Conservation (phyloP, 1,284 basidiomycete genomes). For the Puccinia hordei region DNA sequence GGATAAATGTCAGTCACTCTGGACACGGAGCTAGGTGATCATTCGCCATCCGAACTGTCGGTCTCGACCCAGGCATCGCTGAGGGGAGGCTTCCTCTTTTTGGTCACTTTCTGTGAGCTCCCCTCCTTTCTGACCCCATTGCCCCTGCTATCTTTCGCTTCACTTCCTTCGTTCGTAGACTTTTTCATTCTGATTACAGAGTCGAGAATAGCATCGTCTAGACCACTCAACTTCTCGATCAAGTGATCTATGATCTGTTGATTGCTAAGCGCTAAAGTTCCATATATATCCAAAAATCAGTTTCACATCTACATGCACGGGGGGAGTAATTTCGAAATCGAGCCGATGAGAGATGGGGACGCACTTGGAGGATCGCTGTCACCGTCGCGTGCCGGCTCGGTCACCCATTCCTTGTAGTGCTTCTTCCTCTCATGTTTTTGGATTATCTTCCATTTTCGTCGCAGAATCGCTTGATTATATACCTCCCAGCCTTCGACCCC, state of each 20-base stretch:
- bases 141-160: too few relatives aligned
- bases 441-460: conserved; percentile 75
- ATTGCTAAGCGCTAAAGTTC: not conserved
- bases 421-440: conserved; percentile 61
- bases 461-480: conserved; percentile 75
- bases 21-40: too few relatives aligned
- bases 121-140: too few relatives aligned
- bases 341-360: not conserved
- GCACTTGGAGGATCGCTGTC: not conserved
- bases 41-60: too few relatives aligned
- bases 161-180: too few relatives aligned
- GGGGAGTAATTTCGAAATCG: too few relatives aligned
- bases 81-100: too few relatives aligned
- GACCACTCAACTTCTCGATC: conserved; percentile 1
- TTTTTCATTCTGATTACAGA: too few relatives aligned
- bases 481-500: conserved; percentile 73
- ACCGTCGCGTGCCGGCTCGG: not conserved
- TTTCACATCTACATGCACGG: not conserved
- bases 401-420: not conserved
- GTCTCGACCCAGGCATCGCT: too few relatives aligned
- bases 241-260: not conserved
- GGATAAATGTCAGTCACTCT: too few relatives aligned
- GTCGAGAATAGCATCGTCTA: not conserved
- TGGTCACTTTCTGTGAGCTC: too few relatives aligned
- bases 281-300: not conserved